phyloP scores from a whole-genome alignment of 2,329 filamentous ascomycete genomes.

The Microcyclosporella mali region DNA sequence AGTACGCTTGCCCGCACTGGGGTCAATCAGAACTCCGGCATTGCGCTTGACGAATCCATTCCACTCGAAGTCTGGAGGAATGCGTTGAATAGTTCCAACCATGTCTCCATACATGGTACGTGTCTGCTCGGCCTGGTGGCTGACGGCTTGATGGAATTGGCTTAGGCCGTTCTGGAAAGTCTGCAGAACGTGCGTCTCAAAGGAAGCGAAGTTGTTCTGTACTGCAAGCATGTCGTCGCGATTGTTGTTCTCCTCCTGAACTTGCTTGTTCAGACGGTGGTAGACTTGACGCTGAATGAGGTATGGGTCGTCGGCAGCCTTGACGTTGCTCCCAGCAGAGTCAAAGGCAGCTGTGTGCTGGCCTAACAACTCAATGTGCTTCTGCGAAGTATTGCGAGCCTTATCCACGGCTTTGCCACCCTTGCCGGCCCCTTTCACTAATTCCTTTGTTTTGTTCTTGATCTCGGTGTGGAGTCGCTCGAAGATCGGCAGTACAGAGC shows the following conservation, averaged over 20 bases:
- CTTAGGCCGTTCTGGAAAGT: slow-evolving; percentile 77
- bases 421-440: slow-evolving; percentile 73
- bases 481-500: slow-evolving; percentile 77
- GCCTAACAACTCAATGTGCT: slow-evolving; percentile 89
- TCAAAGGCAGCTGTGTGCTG: slow-evolving; percentile 78
- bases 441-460: slow-evolving; percentile 91
- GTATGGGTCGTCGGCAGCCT: slow-evolving; percentile 77
- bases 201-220: slow-evolving; percentile 82
- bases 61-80: slow-evolving; percentile 88
- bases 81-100: slow-evolving; percentile 61
- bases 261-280: slow-evolving; percentile 80
- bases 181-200: slow-evolving; percentile 78
- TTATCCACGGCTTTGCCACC: slow-evolving; percentile 88
- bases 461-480: slow-evolving; percentile 91
- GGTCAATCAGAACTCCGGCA: slow-evolving; percentile 67
- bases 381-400: slow-evolving; percentile 77
- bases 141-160: slow-evolving; percentile 74
- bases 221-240: slow-evolving; percentile 83
- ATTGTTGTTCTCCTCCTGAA: slow-evolving; percentile 93
- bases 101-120: slow-evolving; percentile 80
- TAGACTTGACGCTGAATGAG: slow-evolving; percentile 74
- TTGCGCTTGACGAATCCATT: slow-evolving; percentile 71
- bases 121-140: slow-evolving; percentile 73
- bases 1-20: slow-evolving; percentile 64
- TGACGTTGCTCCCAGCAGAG: slow-evolving; percentile 64